Percentiles rank a stretch among this genome's conserved stretches.
phyloP scores from a whole-genome alignment of 2,329 filamentous ascomycete species.

The Calonectria hawksworthii region DNA sequence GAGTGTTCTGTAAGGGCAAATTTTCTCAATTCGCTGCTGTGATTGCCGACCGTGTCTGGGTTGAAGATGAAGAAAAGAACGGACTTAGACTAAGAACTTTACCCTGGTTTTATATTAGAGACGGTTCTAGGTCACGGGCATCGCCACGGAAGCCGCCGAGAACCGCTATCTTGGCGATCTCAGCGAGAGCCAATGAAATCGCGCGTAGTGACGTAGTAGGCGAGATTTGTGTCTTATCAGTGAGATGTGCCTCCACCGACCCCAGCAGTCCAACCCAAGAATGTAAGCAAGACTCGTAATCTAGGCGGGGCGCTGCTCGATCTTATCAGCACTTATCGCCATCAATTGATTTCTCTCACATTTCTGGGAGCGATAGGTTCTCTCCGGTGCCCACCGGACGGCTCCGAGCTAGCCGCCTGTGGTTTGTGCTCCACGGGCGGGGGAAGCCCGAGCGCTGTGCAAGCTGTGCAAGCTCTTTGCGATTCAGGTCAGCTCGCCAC shows the following conservation, averaged over 20 bases:
- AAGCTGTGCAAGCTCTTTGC: not conserved
- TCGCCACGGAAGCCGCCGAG: slow-evolving; percentile 21
- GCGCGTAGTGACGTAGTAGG: not conserved
- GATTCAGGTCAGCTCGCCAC: not conserved
- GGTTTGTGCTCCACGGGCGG: not conserved
- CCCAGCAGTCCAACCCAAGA: not conserved
- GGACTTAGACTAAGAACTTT: not conserved
- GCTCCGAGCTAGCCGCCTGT: not conserved
- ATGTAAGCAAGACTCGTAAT: not conserved
- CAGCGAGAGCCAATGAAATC: not conserved
- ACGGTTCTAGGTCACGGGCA: not conserved
- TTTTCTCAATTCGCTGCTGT: not conserved
- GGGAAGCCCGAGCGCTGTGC: not conserved
- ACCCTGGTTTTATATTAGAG: slow-evolving; percentile 2
- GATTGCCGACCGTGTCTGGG: not conserved
- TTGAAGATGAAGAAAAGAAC: not conserved
- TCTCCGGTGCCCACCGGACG: slow-evolving; percentile 10
- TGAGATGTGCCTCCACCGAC: not conserved
- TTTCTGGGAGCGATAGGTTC: not conserved
- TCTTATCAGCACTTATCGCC: slow-evolving; percentile 10
- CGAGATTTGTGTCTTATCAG: slow-evolving; percentile 20
- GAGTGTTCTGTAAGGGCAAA: not conserved
- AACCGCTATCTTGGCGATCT: slow-evolving; percentile 21
- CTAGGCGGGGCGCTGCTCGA: not conserved
- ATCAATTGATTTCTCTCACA: not conserved